phyloP scores from a whole-genome alignment of 345 rosid genomes.

The Citrus sp. region DNA sequence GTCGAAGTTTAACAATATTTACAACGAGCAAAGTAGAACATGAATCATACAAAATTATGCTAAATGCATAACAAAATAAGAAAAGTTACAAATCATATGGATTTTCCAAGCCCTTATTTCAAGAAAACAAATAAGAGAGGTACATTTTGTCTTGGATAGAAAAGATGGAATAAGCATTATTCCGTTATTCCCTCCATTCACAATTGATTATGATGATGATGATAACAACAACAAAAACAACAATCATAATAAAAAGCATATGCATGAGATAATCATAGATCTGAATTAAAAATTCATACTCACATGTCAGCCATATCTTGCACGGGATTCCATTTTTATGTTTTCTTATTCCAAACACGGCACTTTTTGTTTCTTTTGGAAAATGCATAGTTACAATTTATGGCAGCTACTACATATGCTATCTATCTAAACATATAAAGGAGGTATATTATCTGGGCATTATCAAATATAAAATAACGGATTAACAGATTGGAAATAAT shows the following conservation, averaged over 20 bases:
- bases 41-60: not conserved
- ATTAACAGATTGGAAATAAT: not conserved
- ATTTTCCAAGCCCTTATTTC: not conserved
- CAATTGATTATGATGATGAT: not conserved
- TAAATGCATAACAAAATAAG: not conserved
- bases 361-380: not conserved
- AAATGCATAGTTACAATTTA: not conserved
- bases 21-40: not conserved
- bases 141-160: not conserved
- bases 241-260: not conserved
- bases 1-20: not conserved
- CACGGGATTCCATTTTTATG: not conserved
- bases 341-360: conserved; percentile 2
- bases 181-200: not conserved
- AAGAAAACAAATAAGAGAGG: not conserved
- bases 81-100: not conserved
- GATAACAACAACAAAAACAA: not conserved
- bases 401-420: not conserved
- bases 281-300: not conserved
- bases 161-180: not conserved
- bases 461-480: not conserved
- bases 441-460: not conserved
- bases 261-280: conserved; percentile 9
- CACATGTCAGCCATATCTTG: not conserved
- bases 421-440: not conserved